Base-by-base conservation (phyloP, 2,329 filamentous ascomycete species). In the Epichloe typhina region DNA sequence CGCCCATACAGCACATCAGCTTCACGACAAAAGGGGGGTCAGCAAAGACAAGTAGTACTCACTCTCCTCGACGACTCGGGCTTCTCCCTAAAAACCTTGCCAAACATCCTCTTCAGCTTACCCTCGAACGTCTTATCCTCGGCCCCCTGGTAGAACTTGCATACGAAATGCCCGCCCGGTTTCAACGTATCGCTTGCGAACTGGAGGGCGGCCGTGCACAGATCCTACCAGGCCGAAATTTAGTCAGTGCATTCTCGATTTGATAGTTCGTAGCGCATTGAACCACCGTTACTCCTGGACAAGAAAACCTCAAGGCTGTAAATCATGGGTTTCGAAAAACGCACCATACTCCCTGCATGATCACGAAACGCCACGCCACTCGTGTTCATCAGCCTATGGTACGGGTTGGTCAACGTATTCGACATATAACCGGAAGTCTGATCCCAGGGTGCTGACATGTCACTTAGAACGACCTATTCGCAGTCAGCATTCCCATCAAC, bases 361-460 rank as follows among this genome's bases (percentile, higher is more conserved):
- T 98, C 93, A 57, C 83, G 81, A 64, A 95, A 93, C 19, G 70
- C 69, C 61, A 88, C 85, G 51, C 93, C 93, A 70, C 86, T 95
- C 60, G 91, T 96, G 70, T 98, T 98, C 89, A 96, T 95, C 84
- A 98, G 85, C 93, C 93, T 98, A 77, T 72, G 68, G 82, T 94
- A 93, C 57, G 89, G 88, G 80, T 93, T 86, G 91, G 84, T 95
- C 80, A 96, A 78, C 74, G 83, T 95, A 73, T 81, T 88, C 73
- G 86, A 84, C 73, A 80, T 84, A 73, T 86, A 89, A 63, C 84
- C 84, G 62, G 76, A 75, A 49, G 79, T 86, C 73, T 87, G 86
- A 61, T 82, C 76, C 89, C 89, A 96, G 84, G 93, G 90, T 77
- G 77, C 91, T 80, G 83, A 98, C 93, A 98, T 98, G 79, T 98